Base-by-base conservation (phyloP, 805 yeast genomes). In the Candida sithepensis region DNA sequence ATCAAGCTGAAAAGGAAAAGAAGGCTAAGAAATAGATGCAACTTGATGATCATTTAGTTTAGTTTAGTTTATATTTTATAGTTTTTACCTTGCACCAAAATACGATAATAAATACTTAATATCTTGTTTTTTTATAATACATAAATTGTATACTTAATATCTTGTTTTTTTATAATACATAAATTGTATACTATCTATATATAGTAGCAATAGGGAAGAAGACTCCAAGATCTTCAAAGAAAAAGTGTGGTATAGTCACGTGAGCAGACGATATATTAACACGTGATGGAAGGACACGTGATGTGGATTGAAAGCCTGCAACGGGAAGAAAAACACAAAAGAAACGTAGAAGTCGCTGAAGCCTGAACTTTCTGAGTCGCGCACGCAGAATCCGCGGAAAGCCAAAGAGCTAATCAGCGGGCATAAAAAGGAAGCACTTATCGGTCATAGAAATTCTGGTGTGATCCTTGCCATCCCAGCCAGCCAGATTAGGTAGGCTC, bases 1-100 rank as follows among this genome's bases (percentile, higher is more conserved):
- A 90, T 74, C 88, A 88, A 77, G 85, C 90, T 70, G 90, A 83
- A 67, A 86, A 88, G 79, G 92, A 87, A 70, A 80, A 83, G 78
- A 82, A 77, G 67, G 74, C 78, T 58, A 59, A 60, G 61, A 62
- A 64, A 57, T 59, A 61, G 54, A 48, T 49, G n/a, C 21, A 41
- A 28, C 13, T 41, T 13, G 9, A 12, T 12, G 19, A 4, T 7
- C 34, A 26, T n/a, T 20, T 20, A 28, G 9, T 38, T 38, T 32
- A 32, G 22, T 36, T 43, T 43, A 38, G 16, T 5, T 33, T n/a
- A n/a, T n/a, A n/a, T 38, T 37, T 34, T 22, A 26, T 10, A 34
- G 38, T 34, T 34, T 34, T 16, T 16, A 30, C 34, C n/a, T 28
- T 41, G 19, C 23, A 41, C 43, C 24, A 41, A 19, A 41, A 19